Evolutionary conservation across 345 rosid genomes (phyloP).

Genomic region (Murraya paniculata): DNA sequence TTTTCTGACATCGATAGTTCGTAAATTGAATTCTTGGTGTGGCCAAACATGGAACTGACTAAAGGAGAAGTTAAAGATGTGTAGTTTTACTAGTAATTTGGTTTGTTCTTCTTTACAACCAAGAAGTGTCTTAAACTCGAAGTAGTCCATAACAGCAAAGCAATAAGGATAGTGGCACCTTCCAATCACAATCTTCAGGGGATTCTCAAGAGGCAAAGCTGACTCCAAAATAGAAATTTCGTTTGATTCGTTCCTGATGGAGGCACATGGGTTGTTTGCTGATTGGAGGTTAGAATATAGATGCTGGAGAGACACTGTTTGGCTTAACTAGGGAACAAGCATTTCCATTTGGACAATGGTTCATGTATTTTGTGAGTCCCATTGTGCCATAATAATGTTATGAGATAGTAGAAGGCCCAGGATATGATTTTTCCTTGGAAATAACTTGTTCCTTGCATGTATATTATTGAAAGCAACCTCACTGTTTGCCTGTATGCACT

Average conservation of each 20-base stretch:
- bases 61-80: neutral
- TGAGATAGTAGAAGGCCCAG: neutral
- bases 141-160: neutral
- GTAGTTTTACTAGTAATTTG: neutral
- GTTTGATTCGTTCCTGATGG: slow-evolving; percentile 28
- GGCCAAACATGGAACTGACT: neutral
- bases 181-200: slow-evolving; percentile 6
- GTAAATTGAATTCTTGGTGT: neutral
- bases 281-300: slow-evolving; percentile 18
- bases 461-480: slow-evolving; percentile 14
- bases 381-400: slow-evolving; percentile 12
- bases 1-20: neutral
- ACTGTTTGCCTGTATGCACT: slow-evolving; percentile 9
- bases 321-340: slow-evolving; percentile 9
- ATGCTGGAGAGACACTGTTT: slow-evolving; percentile 20
- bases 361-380: slow-evolving; percentile 23
- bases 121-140: slow-evolving; percentile 13
- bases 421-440: slow-evolving; percentile 13
- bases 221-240: slow-evolving; percentile 14
- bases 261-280: slow-evolving; percentile 34
- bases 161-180: neutral
- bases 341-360: slow-evolving; percentile 12
- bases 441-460: slow-evolving; percentile 10
- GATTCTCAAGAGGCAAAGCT: slow-evolving; percentile 20
- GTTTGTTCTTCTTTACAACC: neutral